Percentiles rank a stretch among this genome's conserved stretches.
phyloP scores from a whole-genome alignment of 2,329 filamentous ascomycete species.

The Penicillium thymicola region DNA sequence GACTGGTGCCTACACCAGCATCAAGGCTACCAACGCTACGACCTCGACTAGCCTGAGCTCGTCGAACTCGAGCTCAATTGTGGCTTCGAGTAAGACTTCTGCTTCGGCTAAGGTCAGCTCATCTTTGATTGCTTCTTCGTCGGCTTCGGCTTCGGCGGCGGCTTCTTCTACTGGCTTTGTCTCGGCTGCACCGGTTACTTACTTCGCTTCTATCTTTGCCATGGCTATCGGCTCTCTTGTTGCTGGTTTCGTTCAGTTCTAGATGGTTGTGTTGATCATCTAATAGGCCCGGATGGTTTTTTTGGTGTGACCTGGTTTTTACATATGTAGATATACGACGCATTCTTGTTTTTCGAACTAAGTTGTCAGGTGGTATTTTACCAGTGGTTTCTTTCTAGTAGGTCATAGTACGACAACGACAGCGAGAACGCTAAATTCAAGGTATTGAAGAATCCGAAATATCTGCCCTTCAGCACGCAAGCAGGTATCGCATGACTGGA shows the following conservation, averaged over 20 bases:
- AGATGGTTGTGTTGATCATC: not conserved
- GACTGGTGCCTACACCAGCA: slow-evolving; percentile 62
- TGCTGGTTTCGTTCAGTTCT: not conserved
- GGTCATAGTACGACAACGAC: too few relatives aligned
- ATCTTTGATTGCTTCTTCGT: slow-evolving; percentile 15
- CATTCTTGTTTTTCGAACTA: not conserved
- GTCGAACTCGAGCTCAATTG: slow-evolving; percentile 14
- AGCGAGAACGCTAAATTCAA: too few relatives aligned
- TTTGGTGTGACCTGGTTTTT: too few relatives aligned
- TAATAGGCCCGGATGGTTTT: not conserved
- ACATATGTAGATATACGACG: not conserved
- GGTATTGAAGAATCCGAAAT: too few relatives aligned
- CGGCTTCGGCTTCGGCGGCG: not conserved
- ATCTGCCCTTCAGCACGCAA: too few relatives aligned
- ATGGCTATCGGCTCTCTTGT: not conserved
- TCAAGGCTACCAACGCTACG: slow-evolving; percentile 42
- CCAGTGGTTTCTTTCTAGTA: too few relatives aligned
- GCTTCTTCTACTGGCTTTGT: not conserved
- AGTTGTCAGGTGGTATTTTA: too few relatives aligned
- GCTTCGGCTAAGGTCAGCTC: slow-evolving; percentile 7
- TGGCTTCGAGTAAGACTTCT: not conserved
- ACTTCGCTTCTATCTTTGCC: slow-evolving; percentile 12
- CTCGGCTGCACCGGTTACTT: slow-evolving; percentile 1
- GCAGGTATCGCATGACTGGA: too few relatives aligned
- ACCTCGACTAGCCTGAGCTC: slow-evolving; percentile 18